Evolutionary conservation across 768 basidiomycete species (phyloP).

Genomic region (Suillus spraguei): DNA sequence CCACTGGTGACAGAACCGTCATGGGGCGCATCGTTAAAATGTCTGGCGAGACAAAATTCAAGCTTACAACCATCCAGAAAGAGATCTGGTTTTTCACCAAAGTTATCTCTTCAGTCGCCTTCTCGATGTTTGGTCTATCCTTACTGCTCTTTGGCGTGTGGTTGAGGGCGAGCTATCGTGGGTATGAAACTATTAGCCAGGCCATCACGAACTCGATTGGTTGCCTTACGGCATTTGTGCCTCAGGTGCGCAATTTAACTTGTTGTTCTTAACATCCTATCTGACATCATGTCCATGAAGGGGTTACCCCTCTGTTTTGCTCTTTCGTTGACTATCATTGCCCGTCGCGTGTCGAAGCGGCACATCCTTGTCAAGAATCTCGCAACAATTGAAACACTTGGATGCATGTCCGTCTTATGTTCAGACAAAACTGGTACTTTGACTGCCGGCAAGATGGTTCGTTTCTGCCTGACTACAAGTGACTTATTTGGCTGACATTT

Average conservation of each 20-base stretch:
- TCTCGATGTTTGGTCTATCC: conserved; percentile 42
- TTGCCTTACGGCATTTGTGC: conserved; percentile 42
- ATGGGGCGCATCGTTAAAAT: conserved; percentile 61
- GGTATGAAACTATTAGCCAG: conserved; percentile 36
- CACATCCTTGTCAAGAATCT: conserved; percentile 53
- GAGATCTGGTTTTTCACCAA: conserved; percentile 57
- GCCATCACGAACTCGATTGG: conserved; percentile 43
- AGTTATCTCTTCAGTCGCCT: conserved; percentile 45
- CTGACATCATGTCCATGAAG: conserved; percentile 15
- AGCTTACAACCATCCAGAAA: conserved; percentile 48
- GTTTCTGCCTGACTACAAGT: not conserved
- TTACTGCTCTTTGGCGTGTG: conserved; percentile 45
- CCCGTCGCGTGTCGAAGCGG: conserved; percentile 49
- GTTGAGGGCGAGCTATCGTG: conserved; percentile 38
- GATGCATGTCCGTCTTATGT: conserved; percentile 52
- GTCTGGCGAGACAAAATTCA: conserved; percentile 48
- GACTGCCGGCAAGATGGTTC: conserved; percentile 50
- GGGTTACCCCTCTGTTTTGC: conserved; percentile 47
- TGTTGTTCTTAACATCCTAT: not conserved
- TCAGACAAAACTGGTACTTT: conserved; percentile 61
- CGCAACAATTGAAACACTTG: conserved; percentile 56
- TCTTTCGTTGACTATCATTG: conserved; percentile 52
- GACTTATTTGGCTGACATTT: not conserved
- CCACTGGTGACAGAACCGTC: conserved; percentile 45
- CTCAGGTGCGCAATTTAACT: conserved; percentile 33